Evolutionary conservation across 345 rosid genomes (phyloP).

Genomic region (Lumnitzera racemosa): DNA sequence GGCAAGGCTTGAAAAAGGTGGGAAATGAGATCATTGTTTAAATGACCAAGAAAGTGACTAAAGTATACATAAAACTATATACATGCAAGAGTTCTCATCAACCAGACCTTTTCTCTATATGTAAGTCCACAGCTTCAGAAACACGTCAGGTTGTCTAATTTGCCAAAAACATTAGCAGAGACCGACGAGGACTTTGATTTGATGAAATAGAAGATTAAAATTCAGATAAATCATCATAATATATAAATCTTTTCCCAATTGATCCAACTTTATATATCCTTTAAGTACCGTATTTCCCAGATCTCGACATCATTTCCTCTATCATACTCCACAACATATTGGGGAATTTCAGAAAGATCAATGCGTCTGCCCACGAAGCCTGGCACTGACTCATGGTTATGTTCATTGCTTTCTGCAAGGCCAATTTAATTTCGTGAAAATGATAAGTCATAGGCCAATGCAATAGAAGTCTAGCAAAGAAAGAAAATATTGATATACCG

Average conservation of each 20-base stretch:
- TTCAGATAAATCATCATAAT: no score
- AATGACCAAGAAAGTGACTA: no score
- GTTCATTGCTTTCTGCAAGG: conserved; percentile 24
- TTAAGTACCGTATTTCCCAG: conserved; percentile 57
- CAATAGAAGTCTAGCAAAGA: neutral
- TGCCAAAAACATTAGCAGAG: no score
- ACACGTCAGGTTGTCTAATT: no score
- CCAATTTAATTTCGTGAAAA: neutral
- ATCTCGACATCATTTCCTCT: conserved; percentile 76
- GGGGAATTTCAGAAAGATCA: conserved; percentile 47
- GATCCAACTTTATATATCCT: neutral
- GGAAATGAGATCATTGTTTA: no score
- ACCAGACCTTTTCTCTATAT: no score
- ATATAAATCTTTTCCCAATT: neutral
- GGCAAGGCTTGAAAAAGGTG: no score
- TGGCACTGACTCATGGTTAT: conserved; percentile 10
- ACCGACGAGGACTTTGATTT: no score
- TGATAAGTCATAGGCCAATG: conserved; percentile 2
- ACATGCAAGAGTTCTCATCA: no score
- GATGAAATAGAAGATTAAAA: neutral
- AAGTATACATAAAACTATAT: no score
- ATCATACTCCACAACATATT: conserved; percentile 43
- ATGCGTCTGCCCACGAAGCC: conserved; percentile 50
- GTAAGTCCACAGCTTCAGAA: no score
- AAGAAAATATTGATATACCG: neutral